Conservation (phyloP, 140 eudicot genomes). For the Stevia rebaudiana region DNA sequence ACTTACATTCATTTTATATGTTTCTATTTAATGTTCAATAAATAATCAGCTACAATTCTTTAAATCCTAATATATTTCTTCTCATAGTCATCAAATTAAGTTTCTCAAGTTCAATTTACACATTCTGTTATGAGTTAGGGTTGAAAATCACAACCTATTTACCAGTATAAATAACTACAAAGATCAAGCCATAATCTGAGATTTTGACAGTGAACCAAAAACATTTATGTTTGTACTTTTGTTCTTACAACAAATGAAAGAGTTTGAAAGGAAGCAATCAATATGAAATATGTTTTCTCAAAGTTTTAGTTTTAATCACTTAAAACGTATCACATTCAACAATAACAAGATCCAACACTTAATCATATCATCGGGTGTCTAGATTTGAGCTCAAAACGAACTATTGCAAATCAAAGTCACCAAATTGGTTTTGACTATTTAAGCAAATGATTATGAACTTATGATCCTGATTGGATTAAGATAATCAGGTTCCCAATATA, state of each 20-base stretch:
- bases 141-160: background rate
- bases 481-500: background rate
- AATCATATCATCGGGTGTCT: background rate
- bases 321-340: background rate
- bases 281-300: background rate
- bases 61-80: background rate
- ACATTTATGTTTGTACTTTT: background rate
- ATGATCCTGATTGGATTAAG: conserved; percentile 7
- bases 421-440: background rate
- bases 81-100: background rate
- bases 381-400: background rate
- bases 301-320: background rate
- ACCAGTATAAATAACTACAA: background rate
- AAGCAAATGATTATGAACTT: background rate
- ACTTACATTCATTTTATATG: background rate
- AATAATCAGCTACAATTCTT: background rate
- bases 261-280: background rate
- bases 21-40: background rate
- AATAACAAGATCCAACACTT: conserved; percentile 10
- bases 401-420: background rate
- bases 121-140: background rate
- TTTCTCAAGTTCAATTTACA: background rate
- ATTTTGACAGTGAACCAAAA: background rate
- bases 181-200: background rate
- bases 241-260: background rate